phyloP scores from a whole-genome alignment of 2,329 filamentous ascomycete species.

The Ophioceras dolichostomum region DNA sequence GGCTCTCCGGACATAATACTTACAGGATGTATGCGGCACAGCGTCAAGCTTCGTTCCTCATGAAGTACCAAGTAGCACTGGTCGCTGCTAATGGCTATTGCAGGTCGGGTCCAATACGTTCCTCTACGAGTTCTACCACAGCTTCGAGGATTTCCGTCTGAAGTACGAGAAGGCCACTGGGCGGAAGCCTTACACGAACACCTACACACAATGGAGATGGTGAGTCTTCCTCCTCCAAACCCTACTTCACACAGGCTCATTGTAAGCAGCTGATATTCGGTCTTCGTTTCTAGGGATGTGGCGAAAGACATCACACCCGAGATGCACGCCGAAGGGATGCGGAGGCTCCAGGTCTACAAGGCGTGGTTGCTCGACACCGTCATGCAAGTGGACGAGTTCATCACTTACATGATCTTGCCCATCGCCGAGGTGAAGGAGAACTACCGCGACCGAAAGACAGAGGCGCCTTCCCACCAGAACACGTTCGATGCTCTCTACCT shows the following conservation, averaged over 20 bases:
- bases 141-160: neutral
- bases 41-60: too few species aligned
- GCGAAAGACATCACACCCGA: neutral
- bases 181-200: neutral
- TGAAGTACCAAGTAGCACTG: too few species aligned
- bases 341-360: neutral
- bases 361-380: neutral
- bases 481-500: neutral
- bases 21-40: neutral
- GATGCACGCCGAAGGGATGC: neutral
- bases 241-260: too few species aligned
- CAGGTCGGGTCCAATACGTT: neutral
- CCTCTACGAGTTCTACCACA: neutral
- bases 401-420: neutral
- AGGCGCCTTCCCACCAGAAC: neutral
- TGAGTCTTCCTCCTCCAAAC: too few species aligned
- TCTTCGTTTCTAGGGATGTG: neutral
- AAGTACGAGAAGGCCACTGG: neutral
- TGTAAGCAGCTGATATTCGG: neutral
- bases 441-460: neutral
- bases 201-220: neutral
- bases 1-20: neutral
- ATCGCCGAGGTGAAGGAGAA: neutral
- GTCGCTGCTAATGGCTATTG: too few species aligned
- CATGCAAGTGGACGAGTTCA: neutral